phyloP scores from a whole-genome alignment of 257 asterid species.

The Anisodus acutangulus region DNA sequence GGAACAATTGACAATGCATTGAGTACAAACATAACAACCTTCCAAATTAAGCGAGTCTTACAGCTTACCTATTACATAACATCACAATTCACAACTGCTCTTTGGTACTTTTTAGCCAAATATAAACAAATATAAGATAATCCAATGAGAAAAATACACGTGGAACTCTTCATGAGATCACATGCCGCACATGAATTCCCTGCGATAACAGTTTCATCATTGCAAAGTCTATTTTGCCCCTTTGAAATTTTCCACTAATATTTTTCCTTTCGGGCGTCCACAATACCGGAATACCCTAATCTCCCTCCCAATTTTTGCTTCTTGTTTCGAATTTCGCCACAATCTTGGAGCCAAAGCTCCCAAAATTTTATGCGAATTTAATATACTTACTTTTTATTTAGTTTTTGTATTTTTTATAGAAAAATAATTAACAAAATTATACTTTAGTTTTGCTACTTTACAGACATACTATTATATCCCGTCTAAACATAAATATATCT shows the following conservation, averaged over 20 bases:
- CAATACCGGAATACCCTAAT: constrained; percentile 1
- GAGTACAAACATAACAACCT: neutral
- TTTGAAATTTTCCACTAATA: neutral
- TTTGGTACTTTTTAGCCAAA: neutral
- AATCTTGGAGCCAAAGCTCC: constrained; percentile 70
- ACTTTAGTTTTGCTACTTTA: neutral
- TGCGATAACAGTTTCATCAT: neutral
- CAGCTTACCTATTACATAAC: neutral
- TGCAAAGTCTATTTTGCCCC: constrained; percentile 32
- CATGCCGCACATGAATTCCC: neutral
- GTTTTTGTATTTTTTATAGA: neutral
- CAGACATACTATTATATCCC: neutral
- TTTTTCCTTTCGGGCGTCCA: constrained; percentile 57
- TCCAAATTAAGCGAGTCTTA: constrained; percentile 2
- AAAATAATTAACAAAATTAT: neutral
- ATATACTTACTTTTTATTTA: neutral
- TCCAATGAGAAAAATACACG: neutral
- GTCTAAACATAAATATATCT: neutral
- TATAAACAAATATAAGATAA: neutral
- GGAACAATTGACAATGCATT: neutral
- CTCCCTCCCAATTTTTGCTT: constrained; percentile 42
- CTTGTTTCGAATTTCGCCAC: constrained; percentile 48
- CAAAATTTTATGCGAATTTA: constrained; percentile 29
- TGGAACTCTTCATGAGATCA: neutral
- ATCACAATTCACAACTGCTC: neutral